Evolutionary conservation across 441 rosid species (phyloP).

Genomic region (Erodium trifolium): DNA sequence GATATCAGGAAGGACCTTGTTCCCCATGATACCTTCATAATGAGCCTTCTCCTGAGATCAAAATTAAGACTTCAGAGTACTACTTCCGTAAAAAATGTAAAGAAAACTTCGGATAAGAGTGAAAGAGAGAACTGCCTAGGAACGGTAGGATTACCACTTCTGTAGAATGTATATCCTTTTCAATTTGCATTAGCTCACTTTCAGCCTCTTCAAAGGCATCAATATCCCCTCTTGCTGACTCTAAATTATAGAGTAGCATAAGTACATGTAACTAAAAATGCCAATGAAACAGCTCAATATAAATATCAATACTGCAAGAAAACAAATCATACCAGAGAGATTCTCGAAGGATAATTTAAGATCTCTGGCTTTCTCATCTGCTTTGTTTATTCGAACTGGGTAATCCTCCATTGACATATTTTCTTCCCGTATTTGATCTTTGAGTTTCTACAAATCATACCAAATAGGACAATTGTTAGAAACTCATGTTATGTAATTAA

Average conservation of each 20-base stretch:
- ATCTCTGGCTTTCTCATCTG: constrained; percentile 45
- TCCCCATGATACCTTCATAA: constrained; percentile 70
- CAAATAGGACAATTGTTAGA: neutral
- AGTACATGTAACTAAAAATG: constrained; percentile 11
- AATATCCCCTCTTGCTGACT: constrained; percentile 68
- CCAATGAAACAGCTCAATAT: neutral
- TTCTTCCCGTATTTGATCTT: constrained; percentile 47
- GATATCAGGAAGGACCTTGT: constrained; percentile 65
- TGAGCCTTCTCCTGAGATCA: constrained; percentile 58
- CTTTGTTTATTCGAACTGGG: constrained; percentile 39
- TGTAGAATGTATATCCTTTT: constrained; percentile 48
- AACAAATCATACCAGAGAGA: constrained; percentile 50
- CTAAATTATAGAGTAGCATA: constrained; percentile 27
- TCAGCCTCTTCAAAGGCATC: constrained; percentile 74
- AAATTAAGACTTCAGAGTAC: constrained; percentile 23
- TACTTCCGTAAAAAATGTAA: constrained; percentile 13
- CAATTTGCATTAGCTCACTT: constrained; percentile 60
- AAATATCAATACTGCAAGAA: constrained; percentile 11
- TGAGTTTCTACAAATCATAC: constrained; percentile 35
- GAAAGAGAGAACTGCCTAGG: constrained; percentile 3
- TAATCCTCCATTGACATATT: constrained; percentile 42
- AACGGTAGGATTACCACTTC: constrained; percentile 40
- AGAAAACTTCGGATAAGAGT: constrained; percentile 15
- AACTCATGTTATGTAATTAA: constrained; percentile 11
- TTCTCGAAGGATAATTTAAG: constrained; percentile 54